Percentiles rank a stretch among this genome's conserved stretches.
Conservation (phyloP, 208 protist species). For the Wallacemonas sp. region DNA sequence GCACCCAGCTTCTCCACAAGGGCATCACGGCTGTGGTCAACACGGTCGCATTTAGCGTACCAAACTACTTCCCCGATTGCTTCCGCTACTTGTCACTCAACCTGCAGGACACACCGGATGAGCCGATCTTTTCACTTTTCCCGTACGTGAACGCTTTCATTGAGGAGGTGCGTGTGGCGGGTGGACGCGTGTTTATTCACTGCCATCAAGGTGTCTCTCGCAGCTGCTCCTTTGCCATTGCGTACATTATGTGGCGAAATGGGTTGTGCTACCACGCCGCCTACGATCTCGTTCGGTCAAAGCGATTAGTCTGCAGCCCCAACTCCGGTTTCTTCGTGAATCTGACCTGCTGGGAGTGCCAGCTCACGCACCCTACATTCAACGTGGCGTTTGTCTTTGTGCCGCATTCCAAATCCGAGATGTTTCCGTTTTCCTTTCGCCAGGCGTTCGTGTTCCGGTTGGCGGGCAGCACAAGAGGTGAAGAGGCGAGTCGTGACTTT, state of each 20-base stretch:
- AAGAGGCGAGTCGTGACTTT: conserved; percentile 21
- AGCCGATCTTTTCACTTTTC: conserved; percentile 92
- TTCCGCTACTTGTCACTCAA: conserved; percentile 87
- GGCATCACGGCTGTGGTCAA: conserved; percentile 94
- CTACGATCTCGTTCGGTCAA: conserved; percentile 73
- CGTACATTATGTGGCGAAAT: conserved; percentile 91
- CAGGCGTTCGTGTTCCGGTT: conserved; percentile 37
- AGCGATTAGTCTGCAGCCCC: conserved; percentile 79
- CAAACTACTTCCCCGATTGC: conserved; percentile 59
- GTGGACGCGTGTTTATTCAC: conserved; percentile 90
- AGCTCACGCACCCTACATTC: conserved; percentile 46
- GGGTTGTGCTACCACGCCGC: conserved; percentile 81
- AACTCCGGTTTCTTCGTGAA: conserved; percentile 92
- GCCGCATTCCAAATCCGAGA: conserved; percentile 62
- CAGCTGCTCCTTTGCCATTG: conserved; percentile 88
- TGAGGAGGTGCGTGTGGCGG: conserved; percentile 41
- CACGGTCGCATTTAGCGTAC: conserved; percentile 81
- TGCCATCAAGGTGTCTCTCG: conserved; percentile 95
- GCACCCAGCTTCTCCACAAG: conserved; percentile 64
- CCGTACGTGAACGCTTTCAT: conserved; percentile 88
- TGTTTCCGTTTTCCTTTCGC: conserved; percentile 63
- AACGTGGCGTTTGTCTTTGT: conserved; percentile 63
- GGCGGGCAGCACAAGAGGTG: neutral
- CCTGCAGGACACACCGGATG: conserved; percentile 84
- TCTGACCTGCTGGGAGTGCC: conserved; percentile 73